phyloP scores from a whole-genome alignment of 805 yeast species.

The Wickerhamiella brachini region DNA sequence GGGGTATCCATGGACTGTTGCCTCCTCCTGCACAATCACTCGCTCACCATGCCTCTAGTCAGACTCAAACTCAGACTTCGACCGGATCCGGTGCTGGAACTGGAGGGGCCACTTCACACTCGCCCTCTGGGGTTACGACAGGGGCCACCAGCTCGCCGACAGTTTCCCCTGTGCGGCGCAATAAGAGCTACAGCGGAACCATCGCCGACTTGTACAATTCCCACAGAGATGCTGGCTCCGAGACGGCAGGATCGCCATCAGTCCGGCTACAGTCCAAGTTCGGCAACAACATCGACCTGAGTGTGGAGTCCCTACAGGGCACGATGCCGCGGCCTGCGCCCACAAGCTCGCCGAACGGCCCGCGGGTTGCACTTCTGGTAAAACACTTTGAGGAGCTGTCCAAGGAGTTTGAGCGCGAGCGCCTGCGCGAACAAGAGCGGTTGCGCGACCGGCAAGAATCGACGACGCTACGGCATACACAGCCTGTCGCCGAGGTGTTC shows the following conservation, averaged over 20 bases:
- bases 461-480: conserved; percentile 62
- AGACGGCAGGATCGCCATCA: not conserved
- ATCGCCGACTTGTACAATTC: not conserved
- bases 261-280: conserved; percentile 11
- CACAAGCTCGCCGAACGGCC: not conserved
- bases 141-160: not conserved
- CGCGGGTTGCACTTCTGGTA: conserved; percentile 26
- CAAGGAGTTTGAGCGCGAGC: conserved; percentile 71
- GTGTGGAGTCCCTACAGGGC: conserved; percentile 38
- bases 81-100: too few relatives aligned
- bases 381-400: conserved; percentile 72
- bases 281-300: conserved; percentile 14
- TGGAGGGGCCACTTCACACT: too few relatives aligned
- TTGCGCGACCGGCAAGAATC: conserved; percentile 41
- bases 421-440: conserved; percentile 63
- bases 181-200: not conserved
- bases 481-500: conserved; percentile 84
- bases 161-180: not conserved
- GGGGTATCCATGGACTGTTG: not conserved
- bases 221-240: not conserved
- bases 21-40: not conserved
- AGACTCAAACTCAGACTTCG: too few relatives aligned
- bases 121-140: too few relatives aligned
- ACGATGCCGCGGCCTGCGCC: not conserved
- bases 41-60: not conserved